Evolutionary conservation across 768 basidiomycete species (phyloP), one percentile per base, ranked within the genome.

Genomic region (Podaxis pistillaris): DNA sequence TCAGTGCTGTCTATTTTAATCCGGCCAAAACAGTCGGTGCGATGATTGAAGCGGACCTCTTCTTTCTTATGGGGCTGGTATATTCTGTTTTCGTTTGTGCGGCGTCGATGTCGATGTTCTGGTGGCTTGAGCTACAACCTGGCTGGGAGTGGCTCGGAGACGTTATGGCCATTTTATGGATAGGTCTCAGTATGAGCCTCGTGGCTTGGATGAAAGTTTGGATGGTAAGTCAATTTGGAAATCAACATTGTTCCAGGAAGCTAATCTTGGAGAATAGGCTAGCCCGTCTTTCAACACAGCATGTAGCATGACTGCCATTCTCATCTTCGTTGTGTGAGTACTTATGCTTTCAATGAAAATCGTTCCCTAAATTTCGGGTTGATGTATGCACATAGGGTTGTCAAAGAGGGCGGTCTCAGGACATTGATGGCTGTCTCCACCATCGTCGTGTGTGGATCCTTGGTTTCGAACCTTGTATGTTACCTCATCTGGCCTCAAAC

Each of bases 271-370:
- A 40, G 49, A 17, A 17, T 40, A 82, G 81, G 82, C 79, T 11
- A 95, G 90, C 69, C 92, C 93, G 1, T 87, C 89, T 19, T 97
- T 94, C 69, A 94, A 94, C 68, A 89, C 93, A n/a, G 92, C 92
- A 9, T 91, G 90, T 67, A 93, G 89, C 64, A 94, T 94, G 93
- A 87, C 86, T 0, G 83, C 85, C 0, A 93, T 94, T 55, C 87
- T 92, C 19, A 79, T 96, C 13, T 95, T 93, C 69, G 82, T 93
- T 40, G 94, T 96, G 87, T 92, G 70, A 70, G 80, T 65, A 2
- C 19, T 26, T 4, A 40, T 50, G 26, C 52, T 37, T 19, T 17
- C 12, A 55, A 19, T 55, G 28, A 46, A 17, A 28, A 28, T 7
- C 37, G 53, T 9, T 6, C 3, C 44, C 19, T 22, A 24, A 30